A percentile compares a stretch with the other conserved stretches of the same genome.
Evolutionary conservation across 805 yeast genomes (phyloP).

Genomic region (Kuraishia piskuri): DNA sequence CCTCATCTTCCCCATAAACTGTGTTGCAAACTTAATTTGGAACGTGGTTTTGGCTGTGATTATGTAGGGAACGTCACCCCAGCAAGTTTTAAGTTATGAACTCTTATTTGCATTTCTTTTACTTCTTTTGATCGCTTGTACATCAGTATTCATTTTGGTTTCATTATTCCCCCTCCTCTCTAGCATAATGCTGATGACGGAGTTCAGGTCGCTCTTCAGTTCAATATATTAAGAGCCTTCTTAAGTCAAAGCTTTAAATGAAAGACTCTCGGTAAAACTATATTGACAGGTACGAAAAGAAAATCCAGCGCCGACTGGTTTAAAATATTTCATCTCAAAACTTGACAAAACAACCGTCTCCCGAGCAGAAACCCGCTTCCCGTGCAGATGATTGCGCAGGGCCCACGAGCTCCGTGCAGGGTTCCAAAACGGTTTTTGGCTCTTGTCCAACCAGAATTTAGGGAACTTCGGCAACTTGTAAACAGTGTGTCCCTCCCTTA

Average conservation of each 20-base stretch:
- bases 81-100: slow-evolving; percentile 1
- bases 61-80: slow-evolving; percentile 7
- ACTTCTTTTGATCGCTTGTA: neutral
- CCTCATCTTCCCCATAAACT: slow-evolving; percentile 50
- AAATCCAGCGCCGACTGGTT: no score
- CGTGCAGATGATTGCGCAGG: neutral
- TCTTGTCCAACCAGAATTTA: neutral
- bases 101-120: neutral
- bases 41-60: slow-evolving; percentile 38
- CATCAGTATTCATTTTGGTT: neutral
- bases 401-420: neutral
- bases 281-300: no score
- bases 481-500: neutral
- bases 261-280: no score
- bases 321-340: neutral
- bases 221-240: no score
- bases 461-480: neutral
- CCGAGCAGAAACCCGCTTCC: neutral
- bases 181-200: no score
- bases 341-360: neutral
- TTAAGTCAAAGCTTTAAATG: no score
- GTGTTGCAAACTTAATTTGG: slow-evolving; percentile 49
- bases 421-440: neutral
- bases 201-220: no score
- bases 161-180: no score